These are phyloP conservation scores for Prinsepia uniflora DNA, from an alignment of 306 rosid genomes.

Conservation along the genomic window DNA sequence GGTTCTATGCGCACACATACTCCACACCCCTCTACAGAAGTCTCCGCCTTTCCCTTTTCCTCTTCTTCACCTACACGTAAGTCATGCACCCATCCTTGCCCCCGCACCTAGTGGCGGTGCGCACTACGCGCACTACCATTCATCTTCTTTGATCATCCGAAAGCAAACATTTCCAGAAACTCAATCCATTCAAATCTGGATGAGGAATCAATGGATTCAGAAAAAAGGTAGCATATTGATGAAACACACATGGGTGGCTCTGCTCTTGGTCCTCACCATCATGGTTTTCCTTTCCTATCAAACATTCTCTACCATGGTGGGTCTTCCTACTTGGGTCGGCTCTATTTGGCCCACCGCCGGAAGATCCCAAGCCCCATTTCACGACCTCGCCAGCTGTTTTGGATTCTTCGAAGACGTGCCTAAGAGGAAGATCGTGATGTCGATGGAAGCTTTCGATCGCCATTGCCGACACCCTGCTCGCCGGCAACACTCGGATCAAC, in stretches of 20 bases:
- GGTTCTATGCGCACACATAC: slow-evolving; percentile 1
- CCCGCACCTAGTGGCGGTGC: background rate
- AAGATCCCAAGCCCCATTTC: background rate
- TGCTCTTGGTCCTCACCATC: slow-evolving; percentile 47
- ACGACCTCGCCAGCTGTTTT: slow-evolving; percentile 38
- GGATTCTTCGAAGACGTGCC: slow-evolving; percentile 33
- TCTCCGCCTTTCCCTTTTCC: background rate
- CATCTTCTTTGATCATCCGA: background rate
- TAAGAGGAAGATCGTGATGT: slow-evolving; percentile 42
- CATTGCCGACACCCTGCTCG: no score
- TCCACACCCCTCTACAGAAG: no score
- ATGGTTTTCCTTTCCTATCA: slow-evolving; percentile 49
- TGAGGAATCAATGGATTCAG: slow-evolving; percentile 43
- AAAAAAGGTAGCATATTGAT: slow-evolving; percentile 25
- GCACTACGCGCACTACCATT: background rate
- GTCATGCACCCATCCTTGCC: background rate
- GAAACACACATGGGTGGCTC: slow-evolving; percentile 40
- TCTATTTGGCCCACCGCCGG: background rate
- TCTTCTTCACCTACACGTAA: slow-evolving; percentile 10
- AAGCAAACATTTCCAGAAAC: background rate
- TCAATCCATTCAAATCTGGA: background rate
- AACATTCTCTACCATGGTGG: slow-evolving; percentile 26
- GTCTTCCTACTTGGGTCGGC: slow-evolving; percentile 32
- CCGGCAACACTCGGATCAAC: no score
- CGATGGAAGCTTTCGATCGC: slow-evolving; percentile 71